These are phyloP conservation scores for Neoboletus magnificus DNA, from an alignment of 768 basidiomycete genomes.

Conservation along the genomic window DNA sequence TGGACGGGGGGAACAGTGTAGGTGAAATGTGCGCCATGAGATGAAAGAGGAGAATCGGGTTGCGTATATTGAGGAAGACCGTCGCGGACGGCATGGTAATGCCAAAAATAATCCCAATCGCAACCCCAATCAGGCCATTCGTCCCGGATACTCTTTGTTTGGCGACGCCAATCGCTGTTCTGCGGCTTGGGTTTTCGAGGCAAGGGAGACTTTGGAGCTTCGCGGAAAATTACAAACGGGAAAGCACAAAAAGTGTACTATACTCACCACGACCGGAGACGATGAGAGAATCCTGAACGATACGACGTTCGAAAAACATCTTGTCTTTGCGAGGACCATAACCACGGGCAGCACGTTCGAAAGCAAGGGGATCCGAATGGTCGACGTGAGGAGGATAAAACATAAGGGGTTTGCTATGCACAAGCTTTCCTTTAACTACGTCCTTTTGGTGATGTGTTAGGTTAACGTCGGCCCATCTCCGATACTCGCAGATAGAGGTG, in stretches of 20 bases:
- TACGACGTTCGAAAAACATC: too few species aligned
- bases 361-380: neutral
- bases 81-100: neutral
- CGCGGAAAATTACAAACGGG: too few species aligned
- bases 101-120: neutral
- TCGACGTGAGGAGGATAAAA: neutral
- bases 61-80: neutral
- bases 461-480: neutral
- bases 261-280: too few species aligned
- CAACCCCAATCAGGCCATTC: neutral
- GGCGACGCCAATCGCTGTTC: neutral
- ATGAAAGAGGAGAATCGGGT: neutral
- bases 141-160: neutral
- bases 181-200: neutral
- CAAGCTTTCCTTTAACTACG: neutral
- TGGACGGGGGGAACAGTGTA: neutral
- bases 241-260: too few species aligned
- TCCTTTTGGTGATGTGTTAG: neutral
- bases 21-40: neutral
- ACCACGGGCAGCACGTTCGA: neutral
- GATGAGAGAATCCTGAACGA: too few species aligned
- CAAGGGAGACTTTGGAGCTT: too few species aligned
- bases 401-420: neutral
- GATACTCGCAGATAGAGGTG: neutral
- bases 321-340: neutral